Evolutionary conservation across 192 early-diverging fungal species (phyloP).

Genomic region (Linderina pennispora): DNA sequence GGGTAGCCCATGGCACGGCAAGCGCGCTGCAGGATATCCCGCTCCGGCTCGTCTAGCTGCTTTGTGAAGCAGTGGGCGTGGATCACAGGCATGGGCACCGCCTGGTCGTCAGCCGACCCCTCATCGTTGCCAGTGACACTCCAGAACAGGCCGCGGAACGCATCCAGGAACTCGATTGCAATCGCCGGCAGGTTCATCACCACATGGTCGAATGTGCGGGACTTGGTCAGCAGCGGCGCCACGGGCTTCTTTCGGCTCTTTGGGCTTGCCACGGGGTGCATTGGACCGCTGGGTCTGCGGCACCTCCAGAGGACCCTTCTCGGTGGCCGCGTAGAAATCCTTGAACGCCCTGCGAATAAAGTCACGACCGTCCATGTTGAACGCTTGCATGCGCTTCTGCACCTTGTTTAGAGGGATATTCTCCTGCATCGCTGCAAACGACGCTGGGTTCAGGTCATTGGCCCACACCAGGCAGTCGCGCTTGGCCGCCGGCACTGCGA

Average conservation of each 20-base stretch:
- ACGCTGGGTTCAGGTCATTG: slow-evolving; percentile 95
- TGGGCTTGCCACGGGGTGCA: slow-evolving; percentile 10
- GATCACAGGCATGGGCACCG: slow-evolving; percentile 68
- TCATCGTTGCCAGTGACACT: slow-evolving; percentile 44
- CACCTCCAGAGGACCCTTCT: neutral
- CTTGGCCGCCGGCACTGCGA: slow-evolving; percentile 89
- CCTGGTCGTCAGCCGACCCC: slow-evolving; percentile 10
- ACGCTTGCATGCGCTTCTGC: slow-evolving; percentile 57
- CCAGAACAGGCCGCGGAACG: slow-evolving; percentile 74
- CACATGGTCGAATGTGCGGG: slow-evolving; percentile 81
- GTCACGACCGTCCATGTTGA: slow-evolving; percentile 86
- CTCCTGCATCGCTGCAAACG: slow-evolving; percentile 69
- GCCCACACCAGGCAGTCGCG: slow-evolving; percentile 82
- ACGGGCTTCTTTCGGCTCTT: slow-evolving; percentile 1
- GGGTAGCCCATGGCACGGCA: slow-evolving; percentile 49
- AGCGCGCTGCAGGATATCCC: slow-evolving; percentile 46
- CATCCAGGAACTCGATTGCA: slow-evolving; percentile 94
- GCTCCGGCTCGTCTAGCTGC: slow-evolving; percentile 60
- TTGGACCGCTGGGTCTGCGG: slow-evolving; percentile 11
- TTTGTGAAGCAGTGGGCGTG: slow-evolving; percentile 96
- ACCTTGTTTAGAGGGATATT: slow-evolving; percentile 89
- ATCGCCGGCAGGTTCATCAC: slow-evolving; percentile 99
- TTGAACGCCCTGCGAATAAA: slow-evolving; percentile 77
- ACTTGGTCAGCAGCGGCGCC: slow-evolving; percentile 20
- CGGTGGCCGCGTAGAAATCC: slow-evolving; percentile 47